Percentiles rank a stretch among this genome's conserved stretches.
Evolutionary conservation across 2,329 filamentous ascomycete genomes (phyloP).

Genomic region (Bipolaris oryzae): DNA sequence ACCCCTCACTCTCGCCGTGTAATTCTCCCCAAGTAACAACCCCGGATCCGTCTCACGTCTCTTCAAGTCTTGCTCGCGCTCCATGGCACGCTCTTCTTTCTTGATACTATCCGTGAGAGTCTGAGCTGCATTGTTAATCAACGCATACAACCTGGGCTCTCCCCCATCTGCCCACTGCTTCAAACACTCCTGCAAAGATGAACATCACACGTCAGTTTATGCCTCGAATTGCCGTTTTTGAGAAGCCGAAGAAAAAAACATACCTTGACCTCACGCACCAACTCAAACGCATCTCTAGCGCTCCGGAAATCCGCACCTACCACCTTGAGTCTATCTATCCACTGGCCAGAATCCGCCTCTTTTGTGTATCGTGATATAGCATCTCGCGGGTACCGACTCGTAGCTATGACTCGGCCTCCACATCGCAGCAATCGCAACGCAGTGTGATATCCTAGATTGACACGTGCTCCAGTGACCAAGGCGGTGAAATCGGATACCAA

Average conservation of each 20-base stretch:
- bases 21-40: slow-evolving; percentile 8
- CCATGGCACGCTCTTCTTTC: slow-evolving; percentile 9
- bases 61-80: slow-evolving; percentile 5
- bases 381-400: slow-evolving; percentile 16
- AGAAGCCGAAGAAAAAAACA: too few relatives aligned
- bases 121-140: slow-evolving; percentile 22
- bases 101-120: slow-evolving; percentile 21
- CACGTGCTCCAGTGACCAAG: slow-evolving; percentile 18
- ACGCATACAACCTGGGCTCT: slow-evolving; percentile 5
- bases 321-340: slow-evolving; percentile 8
- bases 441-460: slow-evolving; percentile 22
- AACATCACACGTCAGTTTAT: background rate
- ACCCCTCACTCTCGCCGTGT: slow-evolving; percentile 15
- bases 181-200: slow-evolving; percentile 7
- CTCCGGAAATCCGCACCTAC: slow-evolving; percentile 17
- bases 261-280: slow-evolving; percentile 14
- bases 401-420: slow-evolving; percentile 17
- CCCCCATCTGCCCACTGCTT: slow-evolving; percentile 4
- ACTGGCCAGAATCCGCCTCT: slow-evolving; percentile 8
- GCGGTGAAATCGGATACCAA: slow-evolving; percentile 12
- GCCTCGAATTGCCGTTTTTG: background rate
- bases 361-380: slow-evolving; percentile 14
- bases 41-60: background rate
- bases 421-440: slow-evolving; percentile 17
- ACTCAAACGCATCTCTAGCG: slow-evolving; percentile 10